Conservation (phyloP, 306 rosid species). For the Mucuna pruriens region DNA sequence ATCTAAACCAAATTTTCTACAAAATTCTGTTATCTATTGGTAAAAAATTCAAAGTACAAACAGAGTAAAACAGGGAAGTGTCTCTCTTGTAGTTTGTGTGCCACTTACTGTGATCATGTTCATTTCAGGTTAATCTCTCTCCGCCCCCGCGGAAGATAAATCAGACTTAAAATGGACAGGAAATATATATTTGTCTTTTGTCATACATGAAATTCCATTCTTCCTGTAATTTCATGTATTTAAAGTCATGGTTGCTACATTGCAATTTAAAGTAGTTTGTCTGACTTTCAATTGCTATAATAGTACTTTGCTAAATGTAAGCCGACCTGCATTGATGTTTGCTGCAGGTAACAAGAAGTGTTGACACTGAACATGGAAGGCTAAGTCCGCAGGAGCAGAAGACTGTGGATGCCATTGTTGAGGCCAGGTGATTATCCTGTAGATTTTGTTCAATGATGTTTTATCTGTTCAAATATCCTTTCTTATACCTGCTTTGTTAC, state of each 20-base stretch:
- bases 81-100: too few species aligned
- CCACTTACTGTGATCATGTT: too few species aligned
- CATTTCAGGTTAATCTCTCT: too few species aligned
- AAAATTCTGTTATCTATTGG: too few species aligned
- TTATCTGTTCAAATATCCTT: slow-evolving; percentile 25
- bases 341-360: slow-evolving; percentile 90
- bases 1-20: too few species aligned
- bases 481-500: slow-evolving; percentile 44
- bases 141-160: too few species aligned
- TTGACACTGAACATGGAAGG: slow-evolving; percentile 74
- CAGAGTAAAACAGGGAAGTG: too few species aligned
- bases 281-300: neutral
- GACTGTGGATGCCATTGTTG: slow-evolving; percentile 89
- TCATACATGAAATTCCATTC: neutral
- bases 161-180: neutral
- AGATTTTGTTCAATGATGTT: neutral
- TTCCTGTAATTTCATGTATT: neutral
- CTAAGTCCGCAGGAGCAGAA: slow-evolving; percentile 93
- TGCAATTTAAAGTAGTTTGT: neutral
- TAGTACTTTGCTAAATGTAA: neutral
- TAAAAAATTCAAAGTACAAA: too few species aligned
- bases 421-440: slow-evolving; percentile 74
- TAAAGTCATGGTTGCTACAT: neutral
- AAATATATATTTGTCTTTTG: neutral
- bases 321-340: slow-evolving; percentile 27